Percentiles rank a stretch among this genome's conserved stretches.
Evolutionary conservation across 192 early-diverging fungal genomes (phyloP).

Genomic region (Martensiomyces pterosporus): DNA sequence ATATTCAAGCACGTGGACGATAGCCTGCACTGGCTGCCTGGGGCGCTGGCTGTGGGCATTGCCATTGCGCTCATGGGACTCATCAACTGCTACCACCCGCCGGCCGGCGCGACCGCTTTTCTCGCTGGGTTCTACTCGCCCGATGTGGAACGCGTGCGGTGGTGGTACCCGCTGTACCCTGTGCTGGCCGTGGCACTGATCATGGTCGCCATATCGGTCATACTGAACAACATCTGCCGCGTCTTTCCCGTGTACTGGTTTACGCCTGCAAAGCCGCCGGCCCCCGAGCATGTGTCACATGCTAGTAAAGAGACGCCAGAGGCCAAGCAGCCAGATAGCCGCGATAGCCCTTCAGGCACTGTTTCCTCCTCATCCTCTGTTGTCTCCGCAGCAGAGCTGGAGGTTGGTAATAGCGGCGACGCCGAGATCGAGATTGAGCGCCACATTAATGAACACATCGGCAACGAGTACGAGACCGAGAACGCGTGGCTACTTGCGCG

Average conservation of each 20-base stretch:
- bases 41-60: conserved; percentile 35
- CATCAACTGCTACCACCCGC: conserved; percentile 44
- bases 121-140: conserved; percentile 24
- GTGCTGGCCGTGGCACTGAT: conserved; percentile 32
- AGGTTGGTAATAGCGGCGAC: too few species aligned
- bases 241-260: conserved; percentile 49
- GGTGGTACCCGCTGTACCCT: conserved; percentile 50
- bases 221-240: conserved; percentile 39
- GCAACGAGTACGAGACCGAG: conserved; percentile 25
- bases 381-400: too few species aligned
- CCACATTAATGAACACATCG: conserved; percentile 11
- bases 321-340: too few species aligned
- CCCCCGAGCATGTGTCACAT: not conserved
- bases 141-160: conserved; percentile 22
- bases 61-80: conserved; percentile 43
- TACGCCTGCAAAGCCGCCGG: conserved; percentile 9
- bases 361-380: too few species aligned
- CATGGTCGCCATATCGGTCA: conserved; percentile 24
- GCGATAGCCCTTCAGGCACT: too few species aligned
- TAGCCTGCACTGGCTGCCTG: conserved; percentile 40
- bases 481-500: conserved; percentile 26
- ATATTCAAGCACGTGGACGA: conserved; percentile 23
- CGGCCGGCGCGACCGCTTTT: conserved; percentile 45
- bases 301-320: too few species aligned
- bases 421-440: conserved; percentile 3